A percentile compares a stretch with the other conserved stretches of the same genome.
Conservation (phyloP, 331 rosid genomes). For the Arachis monticola region DNA sequence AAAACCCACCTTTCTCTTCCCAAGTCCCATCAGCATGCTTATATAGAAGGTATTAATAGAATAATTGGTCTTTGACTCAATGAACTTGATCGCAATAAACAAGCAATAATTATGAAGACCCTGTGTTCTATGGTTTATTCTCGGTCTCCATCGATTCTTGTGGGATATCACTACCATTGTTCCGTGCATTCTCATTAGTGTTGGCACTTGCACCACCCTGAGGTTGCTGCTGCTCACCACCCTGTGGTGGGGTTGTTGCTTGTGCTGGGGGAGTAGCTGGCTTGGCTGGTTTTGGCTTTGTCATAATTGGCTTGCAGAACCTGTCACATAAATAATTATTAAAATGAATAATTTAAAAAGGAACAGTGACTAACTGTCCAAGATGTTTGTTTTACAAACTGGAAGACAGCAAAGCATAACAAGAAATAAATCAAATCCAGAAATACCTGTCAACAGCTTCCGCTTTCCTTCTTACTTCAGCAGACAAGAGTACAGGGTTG, state of each 20-base stretch:
- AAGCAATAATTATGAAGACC: constrained; percentile 50
- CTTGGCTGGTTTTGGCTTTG: constrained; percentile 76
- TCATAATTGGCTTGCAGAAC: constrained; percentile 72
- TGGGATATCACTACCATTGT: no score
- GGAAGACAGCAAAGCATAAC: no score
- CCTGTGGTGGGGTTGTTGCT: constrained; percentile 63
- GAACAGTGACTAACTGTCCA: no score
- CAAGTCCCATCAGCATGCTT: constrained; percentile 33
- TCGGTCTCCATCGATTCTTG: constrained; percentile 74
- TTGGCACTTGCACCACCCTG: constrained; percentile 43
- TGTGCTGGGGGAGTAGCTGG: constrained; percentile 67
- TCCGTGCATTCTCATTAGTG: constrained; percentile 38
- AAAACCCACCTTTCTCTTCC: constrained; percentile 35
- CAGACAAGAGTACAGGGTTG: constrained; percentile 68
- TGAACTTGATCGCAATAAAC: constrained; percentile 34
- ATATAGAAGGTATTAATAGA: constrained; percentile 11
- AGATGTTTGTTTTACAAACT: no score
- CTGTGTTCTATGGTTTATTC: constrained; percentile 53
- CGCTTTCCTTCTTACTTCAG: constrained; percentile 79
- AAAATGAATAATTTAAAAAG: no score
- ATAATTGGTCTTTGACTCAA: constrained; percentile 23
- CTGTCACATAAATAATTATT: no score
- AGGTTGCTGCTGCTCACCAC: constrained; percentile 59
- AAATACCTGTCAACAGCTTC: constrained; percentile 85
- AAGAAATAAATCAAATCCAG: not conserved